Evolutionary conservation across 2,329 filamentous ascomycete species (phyloP).

Genomic region (Rhexocercosporidium sp.): DNA sequence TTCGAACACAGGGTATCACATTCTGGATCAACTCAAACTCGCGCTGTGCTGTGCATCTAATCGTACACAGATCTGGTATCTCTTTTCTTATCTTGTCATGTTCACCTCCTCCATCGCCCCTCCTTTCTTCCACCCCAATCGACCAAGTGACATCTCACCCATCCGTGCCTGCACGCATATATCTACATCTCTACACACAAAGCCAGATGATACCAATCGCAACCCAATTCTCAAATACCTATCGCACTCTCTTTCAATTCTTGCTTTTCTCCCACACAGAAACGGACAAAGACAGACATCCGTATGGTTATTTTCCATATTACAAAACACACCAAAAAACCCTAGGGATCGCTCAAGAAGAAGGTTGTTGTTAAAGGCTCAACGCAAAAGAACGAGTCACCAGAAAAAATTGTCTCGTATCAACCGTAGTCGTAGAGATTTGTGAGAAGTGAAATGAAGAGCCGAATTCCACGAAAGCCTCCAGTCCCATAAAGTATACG

Average conservation of each 20-base stretch:
- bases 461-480: background rate
- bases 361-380: constrained; percentile 2
- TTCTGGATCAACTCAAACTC: constrained; percentile 25
- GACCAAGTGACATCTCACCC: background rate
- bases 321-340: background rate
- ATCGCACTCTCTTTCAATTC: background rate
- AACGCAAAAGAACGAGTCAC: background rate
- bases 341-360: constrained; percentile 13
- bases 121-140: background rate
- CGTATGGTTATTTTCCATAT: background rate
- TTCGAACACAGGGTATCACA: constrained; percentile 27
- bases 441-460: constrained; percentile 1
- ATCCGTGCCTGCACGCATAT: constrained; percentile 31
- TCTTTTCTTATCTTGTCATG: constrained; percentile 11
- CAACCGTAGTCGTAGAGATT: background rate
- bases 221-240: background rate
- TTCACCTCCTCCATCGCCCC: background rate
- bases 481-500: background rate
- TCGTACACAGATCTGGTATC: constrained; percentile 27
- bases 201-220: background rate
- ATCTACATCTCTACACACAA: constrained; percentile 15
- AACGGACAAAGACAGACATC: background rate
- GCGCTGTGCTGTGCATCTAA: constrained; percentile 20
- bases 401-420: background rate
- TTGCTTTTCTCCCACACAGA: background rate